phyloP scores from a whole-genome alignment of 164 flowering plant genomes.

The Liriodendron chinense region DNA sequence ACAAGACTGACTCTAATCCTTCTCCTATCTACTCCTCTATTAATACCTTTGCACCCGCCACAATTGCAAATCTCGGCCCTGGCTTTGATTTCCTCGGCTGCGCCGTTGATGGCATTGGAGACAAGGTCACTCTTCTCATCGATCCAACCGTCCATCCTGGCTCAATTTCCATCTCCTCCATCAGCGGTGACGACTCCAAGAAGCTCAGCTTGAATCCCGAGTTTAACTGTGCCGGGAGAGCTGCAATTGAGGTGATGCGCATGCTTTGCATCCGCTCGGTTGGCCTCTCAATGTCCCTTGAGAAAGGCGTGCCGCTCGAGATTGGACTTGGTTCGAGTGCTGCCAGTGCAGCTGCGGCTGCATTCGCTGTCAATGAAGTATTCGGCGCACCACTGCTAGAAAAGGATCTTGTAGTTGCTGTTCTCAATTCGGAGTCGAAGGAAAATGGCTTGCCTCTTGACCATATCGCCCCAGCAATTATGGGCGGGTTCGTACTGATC shows the following conservation, averaged over 20 bases:
- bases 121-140: constrained; percentile 52
- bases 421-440: constrained; percentile 74
- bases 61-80: constrained; percentile 92
- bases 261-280: constrained; percentile 60
- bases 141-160: constrained; percentile 69
- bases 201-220: constrained; percentile 65
- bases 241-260: constrained; percentile 73
- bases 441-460: constrained; percentile 88
- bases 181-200: constrained; percentile 37
- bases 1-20: constrained; percentile 37
- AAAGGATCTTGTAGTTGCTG: constrained; percentile 66
- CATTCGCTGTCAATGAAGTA: constrained; percentile 77
- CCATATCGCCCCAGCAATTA: constrained; percentile 74
- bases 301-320: constrained; percentile 83
- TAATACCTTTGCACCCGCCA: constrained; percentile 85
- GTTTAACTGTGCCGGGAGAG: constrained; percentile 87
- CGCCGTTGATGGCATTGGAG: constrained; percentile 90
- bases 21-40: constrained; percentile 65
- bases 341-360: constrained; percentile 94
- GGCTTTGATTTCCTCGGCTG: constrained; percentile 93
- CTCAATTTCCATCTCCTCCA: constrained; percentile 54
- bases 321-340: constrained; percentile 92
- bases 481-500: constrained; percentile 83
- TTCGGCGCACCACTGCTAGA: constrained; percentile 47
- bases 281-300: constrained; percentile 69